Evolutionary conservation across 1,284 basidiomycete genomes (phyloP).

Genomic region (Rhodotorula sp.): DNA sequence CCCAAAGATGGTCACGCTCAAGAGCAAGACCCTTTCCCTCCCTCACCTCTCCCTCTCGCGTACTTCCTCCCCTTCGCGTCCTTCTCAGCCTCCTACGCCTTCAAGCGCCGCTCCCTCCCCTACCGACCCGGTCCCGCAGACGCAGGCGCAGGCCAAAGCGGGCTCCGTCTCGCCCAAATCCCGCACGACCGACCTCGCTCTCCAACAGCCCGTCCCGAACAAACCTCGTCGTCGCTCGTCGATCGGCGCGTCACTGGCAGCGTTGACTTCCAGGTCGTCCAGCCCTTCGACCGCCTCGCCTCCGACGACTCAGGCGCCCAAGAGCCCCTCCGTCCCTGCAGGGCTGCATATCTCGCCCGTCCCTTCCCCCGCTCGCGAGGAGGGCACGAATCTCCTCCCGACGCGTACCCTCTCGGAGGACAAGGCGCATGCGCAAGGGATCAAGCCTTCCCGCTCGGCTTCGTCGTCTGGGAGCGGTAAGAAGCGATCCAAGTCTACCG

Average conservation of each 20-base stretch:
- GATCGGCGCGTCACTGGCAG: constrained; percentile 19
- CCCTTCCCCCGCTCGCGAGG: neutral
- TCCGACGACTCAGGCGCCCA: neutral
- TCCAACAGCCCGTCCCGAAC: neutral
- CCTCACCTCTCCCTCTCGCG: constrained; percentile 35
- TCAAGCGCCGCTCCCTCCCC: neutral
- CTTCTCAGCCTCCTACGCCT: constrained; percentile 1
- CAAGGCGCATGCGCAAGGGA: constrained; percentile 5
- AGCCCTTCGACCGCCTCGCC: neutral
- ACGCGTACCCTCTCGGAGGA: neutral
- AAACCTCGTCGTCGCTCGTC: constrained; percentile 3
- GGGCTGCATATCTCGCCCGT: constrained; percentile 16
- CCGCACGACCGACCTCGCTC: neutral
- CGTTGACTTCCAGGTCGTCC: constrained; percentile 13
- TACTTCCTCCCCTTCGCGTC: constrained; percentile 15
- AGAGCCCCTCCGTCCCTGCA: constrained; percentile 11
- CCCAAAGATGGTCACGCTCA: constrained; percentile 23
- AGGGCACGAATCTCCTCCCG: neutral
- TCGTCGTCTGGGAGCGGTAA: constrained; percentile 2
- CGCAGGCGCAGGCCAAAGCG: neutral
- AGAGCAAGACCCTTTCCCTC: constrained; percentile 20
- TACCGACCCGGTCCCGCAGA: neutral
- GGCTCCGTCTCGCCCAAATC: constrained; percentile 7
- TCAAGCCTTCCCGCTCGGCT: neutral
- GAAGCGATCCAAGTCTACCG: constrained; percentile 23